A percentile compares a stretch with the other conserved stretches of the same genome.
Conservation (phyloP, 1,284 basidiomycete species). For the Heterobasidion occidentale region DNA sequence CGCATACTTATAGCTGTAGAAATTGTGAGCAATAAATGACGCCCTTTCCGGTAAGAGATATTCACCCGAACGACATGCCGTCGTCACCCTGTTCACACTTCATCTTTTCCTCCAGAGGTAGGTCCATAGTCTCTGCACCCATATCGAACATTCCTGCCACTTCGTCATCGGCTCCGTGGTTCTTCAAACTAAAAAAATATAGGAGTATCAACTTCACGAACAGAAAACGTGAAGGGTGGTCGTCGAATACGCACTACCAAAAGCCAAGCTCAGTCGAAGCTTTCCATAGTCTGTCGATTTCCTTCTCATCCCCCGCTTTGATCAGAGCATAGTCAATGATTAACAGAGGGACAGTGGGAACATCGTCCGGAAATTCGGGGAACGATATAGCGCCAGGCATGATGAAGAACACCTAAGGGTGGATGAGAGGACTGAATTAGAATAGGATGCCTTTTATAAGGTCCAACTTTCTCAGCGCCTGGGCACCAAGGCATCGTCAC, state of each 20-base stretch:
- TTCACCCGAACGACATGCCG: constrained; percentile 24
- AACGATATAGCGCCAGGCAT: background rate
- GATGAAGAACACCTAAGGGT: background rate
- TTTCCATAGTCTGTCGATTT: constrained; percentile 1
- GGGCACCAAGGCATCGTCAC: no score
- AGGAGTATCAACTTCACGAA: background rate
- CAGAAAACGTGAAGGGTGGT: background rate
- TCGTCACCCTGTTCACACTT: constrained; percentile 27
- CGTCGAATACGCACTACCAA: constrained; percentile 1
- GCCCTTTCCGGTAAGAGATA: background rate
- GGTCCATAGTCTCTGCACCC: constrained; percentile 24
- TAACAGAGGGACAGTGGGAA: constrained; percentile 1
- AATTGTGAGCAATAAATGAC: background rate
- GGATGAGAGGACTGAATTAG: background rate
- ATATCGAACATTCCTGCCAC: constrained; percentile 26
- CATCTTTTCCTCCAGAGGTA: constrained; percentile 27
- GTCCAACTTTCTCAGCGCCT: no score
- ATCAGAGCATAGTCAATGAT: constrained; percentile 1
- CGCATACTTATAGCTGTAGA: constrained; percentile 24
- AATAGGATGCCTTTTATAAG: no score
- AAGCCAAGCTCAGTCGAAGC: constrained; percentile 2
- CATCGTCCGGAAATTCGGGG: background rate
- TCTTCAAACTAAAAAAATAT: constrained; percentile 6
- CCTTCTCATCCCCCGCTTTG: background rate
- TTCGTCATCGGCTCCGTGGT: constrained; percentile 25